phyloP scores from a whole-genome alignment of 1,139 yeast genomes.

The Taphrina deformans region DNA sequence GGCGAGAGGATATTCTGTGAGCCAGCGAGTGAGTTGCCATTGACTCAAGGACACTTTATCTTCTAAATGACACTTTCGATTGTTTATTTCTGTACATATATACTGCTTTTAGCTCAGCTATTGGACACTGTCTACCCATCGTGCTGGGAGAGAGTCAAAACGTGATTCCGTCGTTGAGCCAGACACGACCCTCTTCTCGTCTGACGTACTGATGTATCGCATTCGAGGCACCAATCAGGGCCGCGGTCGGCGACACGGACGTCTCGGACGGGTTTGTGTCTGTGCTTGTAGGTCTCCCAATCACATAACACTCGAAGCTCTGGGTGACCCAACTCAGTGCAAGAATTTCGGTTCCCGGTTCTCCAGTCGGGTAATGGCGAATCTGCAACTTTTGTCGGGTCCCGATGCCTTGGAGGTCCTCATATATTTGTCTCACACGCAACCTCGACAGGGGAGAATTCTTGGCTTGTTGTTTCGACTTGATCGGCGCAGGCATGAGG shows the following conservation, averaged over 20 bases:
- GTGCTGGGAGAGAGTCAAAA: constrained; percentile 12
- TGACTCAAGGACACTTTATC: constrained; percentile 32
- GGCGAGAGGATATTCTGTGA: constrained; percentile 29
- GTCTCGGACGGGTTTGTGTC: not conserved
- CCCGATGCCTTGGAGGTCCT: not conserved
- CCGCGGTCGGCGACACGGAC: not conserved
- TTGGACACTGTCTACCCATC: not conserved
- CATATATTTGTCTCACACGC: constrained; percentile 2
- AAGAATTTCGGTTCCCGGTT: not conserved
- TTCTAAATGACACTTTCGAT: not conserved
- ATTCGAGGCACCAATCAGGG: constrained; percentile 30
- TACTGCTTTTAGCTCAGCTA: not conserved
- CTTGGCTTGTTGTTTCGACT: not conserved
- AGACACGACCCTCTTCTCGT: constrained; percentile 34
- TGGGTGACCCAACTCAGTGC: constrained; percentile 33
- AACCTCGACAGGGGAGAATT: not conserved
- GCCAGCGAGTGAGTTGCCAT: constrained; percentile 33
- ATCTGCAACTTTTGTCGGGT: constrained; percentile 17
- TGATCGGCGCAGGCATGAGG: constrained; percentile 48
- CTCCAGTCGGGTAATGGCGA: not conserved
- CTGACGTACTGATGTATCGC: constrained; percentile 29
- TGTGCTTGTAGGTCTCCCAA: constrained; percentile 24
- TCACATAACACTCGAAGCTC: constrained; percentile 32
- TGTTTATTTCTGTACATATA: not conserved
- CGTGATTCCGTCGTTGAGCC: constrained; percentile 32